A percentile compares a stretch with the other conserved stretches of the same genome.
These are phyloP conservation scores for Maudiozyma humilis DNA, from an alignment of 1,139 yeast species.

Conservation along the genomic window DNA sequence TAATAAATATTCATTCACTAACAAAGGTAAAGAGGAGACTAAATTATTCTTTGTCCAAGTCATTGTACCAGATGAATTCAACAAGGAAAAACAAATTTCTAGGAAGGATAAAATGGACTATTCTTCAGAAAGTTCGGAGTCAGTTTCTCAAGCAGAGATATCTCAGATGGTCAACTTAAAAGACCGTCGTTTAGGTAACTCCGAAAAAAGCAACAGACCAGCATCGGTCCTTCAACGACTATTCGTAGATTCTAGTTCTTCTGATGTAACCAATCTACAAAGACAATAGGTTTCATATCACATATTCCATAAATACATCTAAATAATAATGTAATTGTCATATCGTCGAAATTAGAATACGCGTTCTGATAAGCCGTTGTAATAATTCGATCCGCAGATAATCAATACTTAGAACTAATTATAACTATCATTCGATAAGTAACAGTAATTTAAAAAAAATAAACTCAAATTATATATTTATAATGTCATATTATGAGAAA, in stretches of 20 bases:
- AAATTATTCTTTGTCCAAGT: conserved; percentile 73
- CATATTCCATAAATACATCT: not conserved
- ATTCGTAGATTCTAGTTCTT: conserved; percentile 4
- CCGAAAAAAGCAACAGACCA: not conserved
- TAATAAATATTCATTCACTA: conserved; percentile 57
- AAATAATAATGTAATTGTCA: not conserved
- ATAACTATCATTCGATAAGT: too few species aligned
- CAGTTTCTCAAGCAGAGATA: not conserved
- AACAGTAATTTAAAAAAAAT: too few species aligned
- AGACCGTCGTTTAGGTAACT: not conserved
- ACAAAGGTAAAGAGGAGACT: conserved; percentile 50
- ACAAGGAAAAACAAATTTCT: too few species aligned
- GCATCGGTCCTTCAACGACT: not conserved
- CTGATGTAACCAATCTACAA: not conserved
- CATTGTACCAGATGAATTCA: conserved; percentile 28
- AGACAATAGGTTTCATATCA: not conserved
- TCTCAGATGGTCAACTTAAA: conserved; percentile 3
- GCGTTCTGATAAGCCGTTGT: too few species aligned
- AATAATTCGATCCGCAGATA: too few species aligned
- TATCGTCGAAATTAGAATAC: too few species aligned
- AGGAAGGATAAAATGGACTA: not conserved
- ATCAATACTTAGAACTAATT: too few species aligned
- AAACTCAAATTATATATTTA: too few species aligned
- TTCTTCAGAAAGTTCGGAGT: not conserved
- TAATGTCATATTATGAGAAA: too few species aligned